A percentile compares a stretch with the other conserved stretches of the same genome.
These are phyloP conservation scores for Cnidoscolus chayamansa DNA, from an alignment of 441 rosid species.

Conservation along the genomic window DNA sequence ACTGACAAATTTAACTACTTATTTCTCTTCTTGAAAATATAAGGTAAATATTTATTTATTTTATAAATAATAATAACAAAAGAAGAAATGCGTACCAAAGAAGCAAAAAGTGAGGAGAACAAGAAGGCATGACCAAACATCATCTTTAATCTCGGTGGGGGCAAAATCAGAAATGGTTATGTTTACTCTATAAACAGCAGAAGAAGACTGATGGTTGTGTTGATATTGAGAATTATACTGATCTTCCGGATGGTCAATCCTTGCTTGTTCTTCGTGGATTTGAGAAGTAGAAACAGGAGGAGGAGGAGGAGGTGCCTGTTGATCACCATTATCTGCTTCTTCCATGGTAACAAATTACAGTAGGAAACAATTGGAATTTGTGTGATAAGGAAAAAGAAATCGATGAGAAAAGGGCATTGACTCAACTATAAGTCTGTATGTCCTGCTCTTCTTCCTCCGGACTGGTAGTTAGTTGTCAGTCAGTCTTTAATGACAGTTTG, in stretches of 20 bases:
- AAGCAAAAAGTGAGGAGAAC: slow-evolving; percentile 42
- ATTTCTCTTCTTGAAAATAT: no score
- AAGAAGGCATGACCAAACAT: slow-evolving; percentile 39
- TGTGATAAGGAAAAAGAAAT: neutral
- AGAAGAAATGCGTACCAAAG: slow-evolving; percentile 37
- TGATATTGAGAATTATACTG: slow-evolving; percentile 15
- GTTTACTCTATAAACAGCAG: slow-evolving; percentile 31
- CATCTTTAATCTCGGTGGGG: slow-evolving; percentile 28
- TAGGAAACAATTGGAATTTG: neutral
- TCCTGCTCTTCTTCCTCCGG: neutral
- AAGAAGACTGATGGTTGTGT: slow-evolving; percentile 8
- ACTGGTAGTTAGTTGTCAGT: slow-evolving; percentile 4
- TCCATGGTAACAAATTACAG: neutral
- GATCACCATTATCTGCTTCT: neutral
- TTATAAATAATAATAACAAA: neutral
- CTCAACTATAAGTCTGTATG: neutral
- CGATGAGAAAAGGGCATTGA: neutral
- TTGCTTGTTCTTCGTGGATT: slow-evolving; percentile 24
- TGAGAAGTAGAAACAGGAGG: slow-evolving; percentile 30
- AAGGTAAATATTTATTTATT: no score
- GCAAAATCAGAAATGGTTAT: slow-evolving; percentile 26
- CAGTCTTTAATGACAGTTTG: neutral
- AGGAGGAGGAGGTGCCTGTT: neutral
- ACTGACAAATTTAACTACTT: no score
- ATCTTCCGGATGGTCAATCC: slow-evolving; percentile 10